These are phyloP conservation scores for Vigna hirtella DNA, from an alignment of 306 rosid genomes.

Conservation along the genomic window DNA sequence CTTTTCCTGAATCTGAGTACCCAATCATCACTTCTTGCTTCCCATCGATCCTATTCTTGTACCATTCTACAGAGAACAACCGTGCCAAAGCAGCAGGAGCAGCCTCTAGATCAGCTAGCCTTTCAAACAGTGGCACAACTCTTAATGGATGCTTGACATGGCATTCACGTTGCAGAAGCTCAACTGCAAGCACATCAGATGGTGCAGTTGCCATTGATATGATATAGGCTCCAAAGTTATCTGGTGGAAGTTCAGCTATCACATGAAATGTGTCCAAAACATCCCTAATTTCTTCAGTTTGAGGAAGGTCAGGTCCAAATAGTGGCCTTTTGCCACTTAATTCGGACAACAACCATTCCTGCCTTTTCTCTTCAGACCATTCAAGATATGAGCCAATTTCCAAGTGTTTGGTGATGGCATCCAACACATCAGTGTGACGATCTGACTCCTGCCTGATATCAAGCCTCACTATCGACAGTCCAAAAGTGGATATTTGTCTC, in stretches of 20 bases:
- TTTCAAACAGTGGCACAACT: constrained; percentile 96
- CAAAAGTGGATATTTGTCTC: constrained; percentile 99
- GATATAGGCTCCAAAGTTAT: constrained; percentile 95
- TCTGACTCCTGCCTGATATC: constrained; percentile 98
- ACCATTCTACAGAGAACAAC: constrained; percentile 89
- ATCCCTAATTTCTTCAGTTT: constrained; percentile 89
- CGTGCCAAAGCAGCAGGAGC: constrained; percentile 97
- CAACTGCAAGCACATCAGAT: constrained; percentile 95
- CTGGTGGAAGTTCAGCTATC: constrained; percentile 88
- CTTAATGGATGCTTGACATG: constrained; percentile 76
- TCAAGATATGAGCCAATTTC: constrained; percentile 89
- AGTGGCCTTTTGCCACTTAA: constrained; percentile 88
- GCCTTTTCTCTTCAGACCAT: constrained; percentile 91
- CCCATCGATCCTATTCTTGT: constrained; percentile 75
- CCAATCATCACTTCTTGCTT: constrained; percentile 99
- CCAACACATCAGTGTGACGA: constrained; percentile 91
- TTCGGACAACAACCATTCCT: constrained; percentile 93
- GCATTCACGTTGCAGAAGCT: constrained; percentile 92
- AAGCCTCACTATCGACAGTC: constrained; percentile 89
- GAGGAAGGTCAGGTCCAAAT: constrained; percentile 94
- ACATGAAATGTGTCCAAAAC: constrained; percentile 89
- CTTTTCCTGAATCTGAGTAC: constrained; percentile 97
- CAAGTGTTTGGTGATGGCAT: constrained; percentile 89
- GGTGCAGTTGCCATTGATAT: constrained; percentile 98
- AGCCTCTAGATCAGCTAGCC: constrained; percentile 90